phyloP scores from a whole-genome alignment of 2,329 filamentous ascomycete species.

The Biscogniauxia sp. region DNA sequence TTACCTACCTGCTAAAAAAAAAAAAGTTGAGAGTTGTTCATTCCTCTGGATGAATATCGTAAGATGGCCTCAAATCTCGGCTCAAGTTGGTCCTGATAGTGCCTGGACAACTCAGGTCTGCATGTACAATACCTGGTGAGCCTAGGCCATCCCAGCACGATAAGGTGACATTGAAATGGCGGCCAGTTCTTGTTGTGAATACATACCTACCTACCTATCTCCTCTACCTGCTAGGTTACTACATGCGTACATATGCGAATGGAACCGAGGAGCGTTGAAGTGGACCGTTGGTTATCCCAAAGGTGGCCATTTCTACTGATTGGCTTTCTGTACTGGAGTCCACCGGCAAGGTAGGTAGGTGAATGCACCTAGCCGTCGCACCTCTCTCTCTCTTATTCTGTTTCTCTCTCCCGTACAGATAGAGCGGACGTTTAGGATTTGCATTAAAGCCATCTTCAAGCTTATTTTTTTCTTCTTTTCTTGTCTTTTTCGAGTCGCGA shows the following conservation, averaged over 20 bases:
- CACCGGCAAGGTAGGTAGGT: slow-evolving; percentile 7
- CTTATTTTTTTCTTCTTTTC: background rate
- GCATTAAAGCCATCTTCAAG: slow-evolving; percentile 1
- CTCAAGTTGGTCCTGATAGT: background rate
- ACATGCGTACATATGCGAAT: slow-evolving; percentile 10
- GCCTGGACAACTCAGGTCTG: background rate
- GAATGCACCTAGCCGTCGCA: slow-evolving; percentile 5
- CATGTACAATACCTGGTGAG: background rate
- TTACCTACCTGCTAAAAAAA: background rate
- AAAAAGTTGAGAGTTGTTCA: background rate
- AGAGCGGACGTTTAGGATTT: background rate
- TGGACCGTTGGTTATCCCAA: background rate
- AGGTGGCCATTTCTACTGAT: background rate
- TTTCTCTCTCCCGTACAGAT: background rate
- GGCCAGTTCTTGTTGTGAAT: slow-evolving; percentile 12
- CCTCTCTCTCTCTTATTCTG: background rate
- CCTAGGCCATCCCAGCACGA: slow-evolving; percentile 6
- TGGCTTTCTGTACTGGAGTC: background rate
- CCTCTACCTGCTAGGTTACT: slow-evolving; percentile 3
- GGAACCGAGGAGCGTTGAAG: background rate
- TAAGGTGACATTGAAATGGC: slow-evolving; percentile 8
- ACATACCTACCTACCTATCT: slow-evolving; percentile 4
- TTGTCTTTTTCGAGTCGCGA: background rate
- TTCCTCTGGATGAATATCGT: background rate
- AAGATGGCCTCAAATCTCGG: background rate